These are phyloP conservation scores for Globisporangium paroecandrum DNA, from an alignment of 352 stramenopile species.

Conservation along the genomic window DNA sequence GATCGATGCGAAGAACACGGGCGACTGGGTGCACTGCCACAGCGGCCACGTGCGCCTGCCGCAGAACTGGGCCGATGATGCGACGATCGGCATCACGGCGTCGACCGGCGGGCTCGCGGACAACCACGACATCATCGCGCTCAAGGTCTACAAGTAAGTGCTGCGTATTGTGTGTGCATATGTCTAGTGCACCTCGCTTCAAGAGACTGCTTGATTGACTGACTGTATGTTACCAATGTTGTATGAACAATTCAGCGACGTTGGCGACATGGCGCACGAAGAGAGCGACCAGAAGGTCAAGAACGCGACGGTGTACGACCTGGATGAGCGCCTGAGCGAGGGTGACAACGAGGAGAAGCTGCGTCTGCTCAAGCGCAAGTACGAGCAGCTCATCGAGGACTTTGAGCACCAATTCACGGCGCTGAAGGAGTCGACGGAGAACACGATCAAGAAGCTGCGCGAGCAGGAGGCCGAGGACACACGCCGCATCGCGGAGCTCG, in stretches of 20 bases:
- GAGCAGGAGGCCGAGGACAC: constrained; percentile 66
- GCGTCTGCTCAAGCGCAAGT: constrained; percentile 71
- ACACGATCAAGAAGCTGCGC: constrained; percentile 78
- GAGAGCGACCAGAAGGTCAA: constrained; percentile 63
- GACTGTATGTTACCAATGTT: background rate
- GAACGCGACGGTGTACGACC: constrained; percentile 41
- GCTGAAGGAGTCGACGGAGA: constrained; percentile 79
- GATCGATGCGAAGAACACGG: constrained; percentile 70
- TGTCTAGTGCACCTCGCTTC: background rate
- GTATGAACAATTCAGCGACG: constrained; percentile 35
- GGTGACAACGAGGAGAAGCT: constrained; percentile 62
- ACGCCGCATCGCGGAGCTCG: constrained; percentile 66
- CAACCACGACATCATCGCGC: constrained; percentile 76
- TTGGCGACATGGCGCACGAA: constrained; percentile 50
- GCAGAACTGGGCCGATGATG: constrained; percentile 57
- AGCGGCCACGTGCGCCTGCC: constrained; percentile 42
- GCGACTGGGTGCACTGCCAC: constrained; percentile 73
- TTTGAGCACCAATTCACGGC: constrained; percentile 84
- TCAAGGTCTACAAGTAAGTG: constrained; percentile 79
- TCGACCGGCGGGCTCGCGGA: constrained; percentile 79
- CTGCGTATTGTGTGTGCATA: background rate
- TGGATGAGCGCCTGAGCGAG: constrained; percentile 45
- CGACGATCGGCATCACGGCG: constrained; percentile 70
- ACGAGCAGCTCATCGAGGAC: constrained; percentile 75
- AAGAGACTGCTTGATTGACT: constrained; percentile 3